Evolutionary conservation across 257 asterid genomes (phyloP), one percentile per base, ranked within the genome.

Genomic region (Scutellaria minor): DNA sequence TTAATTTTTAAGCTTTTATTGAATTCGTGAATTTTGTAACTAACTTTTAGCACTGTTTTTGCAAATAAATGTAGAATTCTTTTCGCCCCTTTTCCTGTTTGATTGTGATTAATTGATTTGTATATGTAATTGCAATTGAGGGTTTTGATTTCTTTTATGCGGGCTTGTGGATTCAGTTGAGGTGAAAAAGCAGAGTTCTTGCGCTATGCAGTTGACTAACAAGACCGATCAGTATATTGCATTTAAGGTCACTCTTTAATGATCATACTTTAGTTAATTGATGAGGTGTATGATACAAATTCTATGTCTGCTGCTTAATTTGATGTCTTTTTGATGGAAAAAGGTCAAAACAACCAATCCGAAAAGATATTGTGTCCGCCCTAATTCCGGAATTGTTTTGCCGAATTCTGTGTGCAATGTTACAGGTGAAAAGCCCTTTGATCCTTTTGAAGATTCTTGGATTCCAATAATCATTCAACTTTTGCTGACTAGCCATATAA

Each of bases 301-400:
- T 47, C 20, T 7, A 20, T 48, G 6, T 6, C 41, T 64, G 45
- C 63, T 78, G 55, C n/a, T 31, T 77, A 27, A 10, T 68, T 11
- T 67, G 51, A 50, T 74, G 8, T 27, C 10, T 46, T 37, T 41
- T 56, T 45, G 18, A 58, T 73, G 70, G 10, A 44, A 41, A 31
- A 64, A 92, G 98, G 95, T 92, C 64, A 90, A 90, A 87, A 90
- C 98, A n/a, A 90, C 97, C 60, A 90, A 86, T 76, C 98, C 98
- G 0, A 88, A 84, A 65, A 87, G 84, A 83, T 90, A 93, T 52
- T 84, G 86, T 39, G 98, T 93, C 72, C 89, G 98, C 37, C 98
- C 98, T 10, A 93, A 93, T 82, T 85, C 95, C 9, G 96, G 97
- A 47, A 78, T 93, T 64, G 88, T 88, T 72, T 71, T 66, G 79